Evolutionary conservation across 495 filamentous ascomycete species (phyloP), one percentile per base, ranked within the genome.

Genomic region (Aspergillus avenaceus): DNA sequence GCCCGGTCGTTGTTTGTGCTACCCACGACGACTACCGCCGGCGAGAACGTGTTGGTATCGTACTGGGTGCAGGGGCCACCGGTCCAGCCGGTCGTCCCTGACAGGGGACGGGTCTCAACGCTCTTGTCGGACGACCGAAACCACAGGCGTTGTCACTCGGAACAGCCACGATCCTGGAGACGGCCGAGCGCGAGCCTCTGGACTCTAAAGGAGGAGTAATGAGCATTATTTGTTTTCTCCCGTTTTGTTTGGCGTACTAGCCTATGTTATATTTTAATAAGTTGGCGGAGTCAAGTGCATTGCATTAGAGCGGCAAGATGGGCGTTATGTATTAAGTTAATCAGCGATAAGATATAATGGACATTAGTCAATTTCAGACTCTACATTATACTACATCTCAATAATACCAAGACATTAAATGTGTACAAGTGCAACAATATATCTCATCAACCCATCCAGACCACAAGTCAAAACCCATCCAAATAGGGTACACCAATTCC

Each of bases 61-160:
- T 60, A 59, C 14, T 65, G 58, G 59, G 54, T 66, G 45, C 49
- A 56, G 31, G 43, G 50, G 16, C 60, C 54, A 28, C 52, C 18
- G 25, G 40, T n/a, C 31, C 55, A 12, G 37, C 41, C 34, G 24
- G 42, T 46, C 18, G 37, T 11, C 18, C 18, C 16, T 19, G 42
- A 45, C 16, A 18, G 42, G 27, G 42, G 42, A 8, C 25, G 48
- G 31, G 11, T 53, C 31, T 24, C 50, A 13, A 50, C 44, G 1
- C 45, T 37, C 25, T 44, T 65, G 29, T 22, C 50, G n/a, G 43
- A 41, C 9, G 64, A 62, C 8, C 55, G 64, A 51, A 60, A 64
- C 16, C 70, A 74, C 58, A 54, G 67, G 18, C 59, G 70, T 41
- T 67, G 69, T 46, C 72, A 75, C 55, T 73, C 72, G 21, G 70